Base-by-base conservation (phyloP, 2,329 filamentous ascomycete genomes). In the Botrytis medusae region DNA sequence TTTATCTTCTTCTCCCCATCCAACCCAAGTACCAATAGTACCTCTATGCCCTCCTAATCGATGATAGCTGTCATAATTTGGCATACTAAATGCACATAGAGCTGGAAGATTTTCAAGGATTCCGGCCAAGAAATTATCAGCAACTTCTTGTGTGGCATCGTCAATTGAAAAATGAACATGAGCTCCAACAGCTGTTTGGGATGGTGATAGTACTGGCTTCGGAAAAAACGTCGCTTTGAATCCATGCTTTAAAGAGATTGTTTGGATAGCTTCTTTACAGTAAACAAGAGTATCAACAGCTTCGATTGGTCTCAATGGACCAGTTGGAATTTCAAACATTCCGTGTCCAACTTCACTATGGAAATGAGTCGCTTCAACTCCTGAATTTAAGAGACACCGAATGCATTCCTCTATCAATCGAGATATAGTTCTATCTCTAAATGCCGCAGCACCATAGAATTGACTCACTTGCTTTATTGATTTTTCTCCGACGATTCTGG, bases 301-400 rank as follows among this genome's bases (percentile, higher is more conserved):
- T 48, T 87, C 83, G 0, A 95, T 82, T 0, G 92, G 89, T 0
- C 87, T 82, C 0, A 86, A 84, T 0, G 90, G 87, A 0, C 91
- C 87, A 0, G 95, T 85, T 4, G 93, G 84, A 71, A 96, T 87
- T 81, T 95, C 92, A 81, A 92, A 96, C 79, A 95, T 92, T 1
- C 92, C 92, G 0, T 87, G 86, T 0, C 90, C 89, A 59, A 88
- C 89, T 80, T 95, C 93, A 0, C 92, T 85, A 77, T 96, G 93
- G 78, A 94, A 87, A 81, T 93, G 89, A 75, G 93, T 88, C 16
- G 94, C 83, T 18, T 25, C 82, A 69, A 95, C 91, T 54, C 88
- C 91, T 16, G 89, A 87, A 0, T 84, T 82, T 1, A 86, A 86
- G 1, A 96, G 86, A 6, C 84, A 83, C 1, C 85, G 83, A 2